phyloP scores from a whole-genome alignment of 495 filamentous ascomycete genomes.

The Penicillium simplicissimum region DNA sequence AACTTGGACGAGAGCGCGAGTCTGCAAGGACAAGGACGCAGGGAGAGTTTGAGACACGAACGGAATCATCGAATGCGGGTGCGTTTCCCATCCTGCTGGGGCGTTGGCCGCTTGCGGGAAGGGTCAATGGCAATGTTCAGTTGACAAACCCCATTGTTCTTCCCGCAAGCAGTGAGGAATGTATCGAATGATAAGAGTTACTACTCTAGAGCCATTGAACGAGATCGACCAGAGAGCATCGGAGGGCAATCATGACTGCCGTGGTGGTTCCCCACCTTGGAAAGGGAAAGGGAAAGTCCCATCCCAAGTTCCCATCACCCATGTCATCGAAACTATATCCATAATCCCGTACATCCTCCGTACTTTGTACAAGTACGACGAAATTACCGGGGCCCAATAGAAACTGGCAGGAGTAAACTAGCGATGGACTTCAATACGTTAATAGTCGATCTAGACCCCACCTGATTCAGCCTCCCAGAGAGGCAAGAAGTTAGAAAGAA shows the following conservation, averaged over 20 bases:
- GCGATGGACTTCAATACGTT: background rate
- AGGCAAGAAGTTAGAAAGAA: background rate
- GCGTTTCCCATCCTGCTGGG: slow-evolving; percentile 1
- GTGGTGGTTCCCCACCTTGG: too few relatives aligned
- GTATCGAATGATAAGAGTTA: background rate
- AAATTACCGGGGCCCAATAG: slow-evolving; percentile 1
- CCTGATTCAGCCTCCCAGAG: slow-evolving; percentile 22
- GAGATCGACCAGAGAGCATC: background rate
- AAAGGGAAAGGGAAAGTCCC: too few relatives aligned
- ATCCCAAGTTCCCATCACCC: background rate
- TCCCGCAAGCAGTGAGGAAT: background rate
- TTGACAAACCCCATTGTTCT: background rate
- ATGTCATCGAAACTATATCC: background rate
- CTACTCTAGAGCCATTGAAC: too few relatives aligned
- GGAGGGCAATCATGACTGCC: too few relatives aligned
- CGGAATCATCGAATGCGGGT: slow-evolving; percentile 20
- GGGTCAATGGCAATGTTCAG: background rate
- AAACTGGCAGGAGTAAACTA: background rate
- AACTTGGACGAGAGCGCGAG: background rate
- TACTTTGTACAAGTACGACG: background rate
- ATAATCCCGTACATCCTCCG: background rate
- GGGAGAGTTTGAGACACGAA: slow-evolving; percentile 23
- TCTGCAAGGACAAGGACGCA: slow-evolving; percentile 33
- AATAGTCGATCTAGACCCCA: slow-evolving; percentile 27
- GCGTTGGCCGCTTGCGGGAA: background rate